Conservation (phyloP, 2,329 filamentous ascomycete species). For the Akanthomyces lecanii region DNA sequence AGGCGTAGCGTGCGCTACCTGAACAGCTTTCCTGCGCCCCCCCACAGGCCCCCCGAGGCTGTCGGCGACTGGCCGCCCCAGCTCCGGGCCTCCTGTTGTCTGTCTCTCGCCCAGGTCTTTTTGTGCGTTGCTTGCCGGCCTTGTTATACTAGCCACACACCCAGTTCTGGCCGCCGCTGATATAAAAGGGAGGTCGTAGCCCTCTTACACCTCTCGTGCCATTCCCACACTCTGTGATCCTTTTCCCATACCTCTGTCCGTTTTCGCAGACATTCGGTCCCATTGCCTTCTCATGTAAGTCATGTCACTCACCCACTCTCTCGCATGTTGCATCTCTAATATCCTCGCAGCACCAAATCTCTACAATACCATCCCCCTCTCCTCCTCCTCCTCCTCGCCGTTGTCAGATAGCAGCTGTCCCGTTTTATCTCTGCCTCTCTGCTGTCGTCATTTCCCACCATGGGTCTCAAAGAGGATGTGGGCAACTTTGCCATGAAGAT, state of each 20-base stretch:
- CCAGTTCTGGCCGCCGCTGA: not conserved
- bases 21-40: not conserved
- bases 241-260: not conserved
- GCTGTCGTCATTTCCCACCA: not conserved
- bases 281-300: not conserved
- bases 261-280: not conserved
- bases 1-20: not conserved
- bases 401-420: not conserved
- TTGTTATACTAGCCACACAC: slow-evolving; percentile 11
- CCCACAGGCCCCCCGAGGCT: not conserved
- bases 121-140: not conserved
- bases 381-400: not conserved
- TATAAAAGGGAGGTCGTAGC: slow-evolving; percentile 11
- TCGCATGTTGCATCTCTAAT: not conserved
- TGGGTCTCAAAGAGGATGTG: not conserved
- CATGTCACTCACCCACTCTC: not conserved
- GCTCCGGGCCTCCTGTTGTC: not conserved
- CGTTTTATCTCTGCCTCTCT: not conserved
- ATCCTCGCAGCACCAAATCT: not conserved
- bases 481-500: slow-evolving; percentile 31
- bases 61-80: not conserved
- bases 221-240: slow-evolving; percentile 1
- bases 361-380: not conserved
- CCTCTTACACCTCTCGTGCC: not conserved
- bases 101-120: not conserved